A percentile compares a stretch with the other conserved stretches of the same genome.
phyloP scores from a whole-genome alignment of 2,329 filamentous ascomycete genomes.

The Periconia digitata region DNA sequence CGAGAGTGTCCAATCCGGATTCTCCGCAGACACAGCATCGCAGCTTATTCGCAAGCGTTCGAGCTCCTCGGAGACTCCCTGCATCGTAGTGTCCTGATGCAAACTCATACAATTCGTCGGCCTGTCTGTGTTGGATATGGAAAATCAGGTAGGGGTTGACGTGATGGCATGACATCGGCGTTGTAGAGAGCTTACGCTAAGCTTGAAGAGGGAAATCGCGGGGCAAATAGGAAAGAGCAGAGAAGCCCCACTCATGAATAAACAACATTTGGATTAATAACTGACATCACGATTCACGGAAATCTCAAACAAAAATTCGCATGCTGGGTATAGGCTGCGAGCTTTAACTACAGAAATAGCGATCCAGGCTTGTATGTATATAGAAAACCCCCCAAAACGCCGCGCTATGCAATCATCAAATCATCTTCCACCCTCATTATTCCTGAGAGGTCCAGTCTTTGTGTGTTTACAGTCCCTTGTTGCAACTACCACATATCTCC shows the following conservation, averaged over 20 bases:
- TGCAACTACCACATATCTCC: slow-evolving; percentile 32
- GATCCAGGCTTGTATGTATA: too few relatives aligned
- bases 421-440: neutral
- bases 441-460: neutral
- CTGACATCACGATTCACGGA: neutral
- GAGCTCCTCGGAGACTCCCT: slow-evolving; percentile 52
- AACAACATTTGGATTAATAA: neutral
- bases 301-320: neutral
- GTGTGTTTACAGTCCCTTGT: neutral
- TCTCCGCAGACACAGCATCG: slow-evolving; percentile 16
- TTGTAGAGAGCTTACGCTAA: neutral
- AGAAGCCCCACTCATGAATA: slow-evolving; percentile 1
- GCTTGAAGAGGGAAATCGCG: neutral
- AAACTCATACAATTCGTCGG: neutral
- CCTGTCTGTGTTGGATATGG: neutral
- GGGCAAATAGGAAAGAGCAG: slow-evolving; percentile 2
- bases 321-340: too few relatives aligned
- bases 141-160: neutral
- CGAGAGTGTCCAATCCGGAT: slow-evolving; percentile 56
- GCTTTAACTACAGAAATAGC: too few relatives aligned
- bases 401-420: slow-evolving; percentile 7
- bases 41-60: slow-evolving; percentile 53
- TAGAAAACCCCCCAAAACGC: too few relatives aligned
- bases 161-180: slow-evolving; percentile 3
- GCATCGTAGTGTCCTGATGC: slow-evolving; percentile 25